These are phyloP conservation scores for Vitis labrusca DNA, from an alignment of 164 flowering plant species.

Conservation along the genomic window DNA sequence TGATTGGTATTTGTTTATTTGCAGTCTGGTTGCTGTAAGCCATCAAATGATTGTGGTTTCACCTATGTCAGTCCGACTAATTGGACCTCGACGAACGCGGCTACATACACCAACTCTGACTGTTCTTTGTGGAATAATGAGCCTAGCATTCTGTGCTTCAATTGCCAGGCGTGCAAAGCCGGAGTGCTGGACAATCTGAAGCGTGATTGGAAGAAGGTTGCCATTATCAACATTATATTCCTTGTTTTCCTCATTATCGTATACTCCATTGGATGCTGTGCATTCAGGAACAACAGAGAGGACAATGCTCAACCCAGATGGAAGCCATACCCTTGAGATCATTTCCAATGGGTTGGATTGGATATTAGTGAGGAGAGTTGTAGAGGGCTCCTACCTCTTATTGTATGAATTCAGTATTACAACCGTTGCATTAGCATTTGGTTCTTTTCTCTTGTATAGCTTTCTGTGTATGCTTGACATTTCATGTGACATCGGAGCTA, in stretches of 20 bases:
- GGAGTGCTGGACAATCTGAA: constrained; percentile 47
- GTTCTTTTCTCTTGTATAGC: no score
- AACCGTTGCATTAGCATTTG: no score
- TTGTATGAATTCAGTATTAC: no score
- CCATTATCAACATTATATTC: constrained; percentile 36
- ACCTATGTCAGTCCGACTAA: constrained; percentile 29
- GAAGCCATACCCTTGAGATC: no score
- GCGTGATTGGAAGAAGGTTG: constrained; percentile 45
- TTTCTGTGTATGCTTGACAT: no score
- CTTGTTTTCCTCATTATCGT: constrained; percentile 39
- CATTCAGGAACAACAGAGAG: constrained; percentile 40
- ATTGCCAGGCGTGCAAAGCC: constrained; percentile 56
- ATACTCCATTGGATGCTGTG: constrained; percentile 49
- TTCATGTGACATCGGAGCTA: no score
- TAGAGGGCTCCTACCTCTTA: no score
- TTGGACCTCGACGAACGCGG: constrained; percentile 16
- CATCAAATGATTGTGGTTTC: constrained; percentile 25
- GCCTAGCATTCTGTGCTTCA: constrained; percentile 26
- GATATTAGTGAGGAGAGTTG: no score
- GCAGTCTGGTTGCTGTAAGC: constrained; percentile 51
- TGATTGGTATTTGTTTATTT: not conserved
- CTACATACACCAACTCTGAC: constrained; percentile 15
- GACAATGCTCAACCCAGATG: constrained; percentile 17
- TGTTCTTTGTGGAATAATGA: constrained; percentile 33
- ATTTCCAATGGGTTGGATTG: no score